These are phyloP conservation scores for Eruca vesicaria DNA, from an alignment of 441 rosid genomes.

Conservation along the genomic window DNA sequence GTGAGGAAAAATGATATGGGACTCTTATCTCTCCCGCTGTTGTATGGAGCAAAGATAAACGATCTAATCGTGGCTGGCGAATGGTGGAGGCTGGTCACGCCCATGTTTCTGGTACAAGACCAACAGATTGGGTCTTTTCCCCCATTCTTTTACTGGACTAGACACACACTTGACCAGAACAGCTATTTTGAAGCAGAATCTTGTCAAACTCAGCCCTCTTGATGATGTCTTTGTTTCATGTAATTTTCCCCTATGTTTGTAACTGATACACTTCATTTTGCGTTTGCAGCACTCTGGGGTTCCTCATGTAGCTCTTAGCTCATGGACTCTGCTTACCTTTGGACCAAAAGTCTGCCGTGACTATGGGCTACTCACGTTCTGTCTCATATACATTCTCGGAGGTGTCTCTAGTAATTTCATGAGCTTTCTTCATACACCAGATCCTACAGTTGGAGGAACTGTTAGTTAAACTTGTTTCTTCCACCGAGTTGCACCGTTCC, in stretches of 20 bases:
- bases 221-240: conserved; percentile 8
- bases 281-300: conserved; percentile 72
- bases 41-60: conserved; percentile 88
- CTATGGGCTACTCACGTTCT: conserved; percentile 71
- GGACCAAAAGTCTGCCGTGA: conserved; percentile 75
- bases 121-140: conserved; percentile 72
- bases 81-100: conserved; percentile 97
- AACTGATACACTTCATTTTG: not conserved
- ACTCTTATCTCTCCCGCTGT: conserved; percentile 62
- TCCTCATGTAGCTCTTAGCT: conserved; percentile 71
- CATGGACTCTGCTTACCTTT: conserved; percentile 75
- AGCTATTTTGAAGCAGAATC: not conserved
- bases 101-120: conserved; percentile 99
- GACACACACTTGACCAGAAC: not conserved
- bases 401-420: conserved; percentile 84
- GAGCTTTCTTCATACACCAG: conserved; percentile 85
- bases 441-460: conserved; percentile 84
- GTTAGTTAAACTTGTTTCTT: conserved; percentile 40
- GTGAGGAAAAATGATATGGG: conserved; percentile 59
- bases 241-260: not conserved
- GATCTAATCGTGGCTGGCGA: conserved; percentile 79
- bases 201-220: not conserved
- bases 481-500: not conserved
- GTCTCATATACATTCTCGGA: conserved; percentile 76
- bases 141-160: conserved; percentile 28